A percentile compares a stretch with the other conserved stretches of the same genome.
Evolutionary conservation across 129 eudicot species (phyloP).

Genomic region (carrot (Daucus carota)): DH1_v3.0 NC_030386.2:22371501-22372000

Average conservation of each 20-base stretch:
- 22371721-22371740: not conserved
- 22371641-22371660: not conserved
- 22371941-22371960: too few species aligned
- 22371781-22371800: not conserved
- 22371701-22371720: not conserved
- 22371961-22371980: too few species aligned
- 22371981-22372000: too few species aligned
- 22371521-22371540: not conserved
- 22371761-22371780: not conserved
- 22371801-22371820: too few species aligned
- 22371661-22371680: not conserved
- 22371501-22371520: not conserved
- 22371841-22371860: too few species aligned
- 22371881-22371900: too few species aligned
- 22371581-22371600: not conserved
- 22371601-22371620: not conserved
- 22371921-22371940: too few species aligned
- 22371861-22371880: too few species aligned
- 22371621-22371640: not conserved
- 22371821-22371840: too few species aligned
- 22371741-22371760: not conserved
- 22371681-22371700: not conserved
- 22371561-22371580: not conserved
- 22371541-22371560: not conserved
- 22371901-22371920: too few species aligned